Evolutionary conservation across 225 moss, liverwort and hornwort species (phyloP), one percentile per base, ranked within the genome.

Genomic region (Climacium dendroides): DNA sequence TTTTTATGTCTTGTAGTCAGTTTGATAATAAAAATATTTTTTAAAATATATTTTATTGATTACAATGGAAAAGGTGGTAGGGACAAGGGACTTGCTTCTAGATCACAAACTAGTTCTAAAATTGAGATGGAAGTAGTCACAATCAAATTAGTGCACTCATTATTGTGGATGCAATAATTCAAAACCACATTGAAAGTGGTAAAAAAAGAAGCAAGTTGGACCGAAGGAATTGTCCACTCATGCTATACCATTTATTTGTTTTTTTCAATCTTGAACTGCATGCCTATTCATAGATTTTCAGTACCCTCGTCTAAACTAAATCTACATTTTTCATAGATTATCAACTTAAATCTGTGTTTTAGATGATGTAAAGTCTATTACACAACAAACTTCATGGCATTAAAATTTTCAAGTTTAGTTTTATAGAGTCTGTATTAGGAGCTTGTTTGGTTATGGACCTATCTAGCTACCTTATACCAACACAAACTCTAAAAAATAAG

Each of bases 371-470:
- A 74, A 48, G 48, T 19, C 2, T 19, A 0, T 0, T 19, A 48
- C 3, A 48, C 1, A 32, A 32, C 5, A 50, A 50, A 48, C 0
- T 32, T 0, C 1, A 29, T 0, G 0, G 0, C 29, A 47, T 29
- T 47, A 73, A 8, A 74, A 30, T 48, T 19, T 32, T 74, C 1
- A 48, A 19, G 4, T 15, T 74, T 1, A 32, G 0, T 30, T 43
- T 7, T 48, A 3, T 30, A 30, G 19, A 29, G 1, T 29, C 0
- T 47, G 2, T 30, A 1, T 32, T 32, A 7, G 3, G 5, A 1
- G 1, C 11, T 6, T 26, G 5, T 19, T 65, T 65, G 19, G 35
- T n/a, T 65, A 19, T 35, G 6, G 19, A 10, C 19, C 1, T n/a
- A 4, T 47, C 6, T 73, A 30, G 6, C 47, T 73, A 73, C 30